phyloP scores from a whole-genome alignment of 768 basidiomycete species.

The Boletus vermiculosoides region DNA sequence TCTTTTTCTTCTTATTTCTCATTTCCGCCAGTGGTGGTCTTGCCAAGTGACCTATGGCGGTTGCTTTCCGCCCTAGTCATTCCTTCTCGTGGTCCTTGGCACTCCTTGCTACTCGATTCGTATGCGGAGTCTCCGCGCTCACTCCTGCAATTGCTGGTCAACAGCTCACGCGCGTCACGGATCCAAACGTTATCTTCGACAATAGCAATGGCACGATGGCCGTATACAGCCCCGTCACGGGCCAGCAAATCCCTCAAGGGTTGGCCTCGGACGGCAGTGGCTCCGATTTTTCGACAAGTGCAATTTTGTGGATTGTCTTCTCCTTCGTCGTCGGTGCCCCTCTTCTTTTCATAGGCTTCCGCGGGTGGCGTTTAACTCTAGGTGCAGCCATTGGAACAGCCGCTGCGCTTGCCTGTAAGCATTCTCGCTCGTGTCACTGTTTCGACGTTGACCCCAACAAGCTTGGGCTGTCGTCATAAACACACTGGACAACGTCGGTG shows the following conservation, averaged over 20 bases:
- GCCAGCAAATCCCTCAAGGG: conserved; percentile 49
- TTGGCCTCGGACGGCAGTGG: conserved; percentile 61
- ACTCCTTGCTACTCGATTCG: conserved; percentile 13
- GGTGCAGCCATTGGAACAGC: conserved; percentile 54
- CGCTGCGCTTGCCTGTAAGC: conserved; percentile 45
- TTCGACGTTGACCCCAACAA: conserved; percentile 20
- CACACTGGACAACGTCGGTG: conserved; percentile 44
- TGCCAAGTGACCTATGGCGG: conserved; percentile 27
- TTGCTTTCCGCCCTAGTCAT: conserved; percentile 16
- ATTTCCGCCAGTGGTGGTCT: conserved; percentile 13
- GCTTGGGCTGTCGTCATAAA: conserved; percentile 68
- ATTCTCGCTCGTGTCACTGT: not conserved
- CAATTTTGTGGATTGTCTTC: conserved; percentile 59
- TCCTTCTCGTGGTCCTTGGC: conserved; percentile 17
- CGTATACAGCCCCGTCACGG: conserved; percentile 46
- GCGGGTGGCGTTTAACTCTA: conserved; percentile 55
- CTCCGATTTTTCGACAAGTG: conserved; percentile 43
- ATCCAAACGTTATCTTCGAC: conserved; percentile 32
- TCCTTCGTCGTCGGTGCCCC: conserved; percentile 51
- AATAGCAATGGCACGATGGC: conserved; percentile 35
- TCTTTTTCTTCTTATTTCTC: conserved; percentile 13
- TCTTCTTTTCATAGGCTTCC: conserved; percentile 54
- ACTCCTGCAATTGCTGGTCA: conserved; percentile 4
- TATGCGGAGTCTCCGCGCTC: conserved; percentile 11
- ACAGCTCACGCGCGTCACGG: conserved; percentile 23